phyloP scores from a whole-genome alignment of 2,329 filamentous ascomycete genomes.

The Penicillium thymicola region DNA sequence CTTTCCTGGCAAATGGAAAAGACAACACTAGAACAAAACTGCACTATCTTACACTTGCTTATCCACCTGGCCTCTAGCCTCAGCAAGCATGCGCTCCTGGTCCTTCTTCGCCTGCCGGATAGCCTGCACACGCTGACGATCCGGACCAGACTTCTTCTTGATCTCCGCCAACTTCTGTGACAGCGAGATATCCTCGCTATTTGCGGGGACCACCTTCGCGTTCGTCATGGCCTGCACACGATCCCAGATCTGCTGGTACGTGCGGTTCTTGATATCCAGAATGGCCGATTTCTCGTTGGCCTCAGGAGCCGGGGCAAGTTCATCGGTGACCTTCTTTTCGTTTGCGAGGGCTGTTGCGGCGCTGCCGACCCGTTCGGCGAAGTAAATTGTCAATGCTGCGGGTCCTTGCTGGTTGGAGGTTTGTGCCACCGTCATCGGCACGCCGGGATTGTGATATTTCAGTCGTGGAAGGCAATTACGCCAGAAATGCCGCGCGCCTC shows the following conservation, averaged over 20 bases:
- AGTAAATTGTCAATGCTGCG: slow-evolving; percentile 43
- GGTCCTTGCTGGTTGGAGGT: slow-evolving; percentile 51
- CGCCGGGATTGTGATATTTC: slow-evolving; percentile 88
- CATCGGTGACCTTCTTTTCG: slow-evolving; percentile 27
- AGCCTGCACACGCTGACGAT: slow-evolving; percentile 37
- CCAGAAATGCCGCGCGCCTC: slow-evolving; percentile 77
- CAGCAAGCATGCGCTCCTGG: slow-evolving; percentile 44
- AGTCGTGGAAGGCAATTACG: slow-evolving; percentile 74
- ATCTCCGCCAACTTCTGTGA: slow-evolving; percentile 36
- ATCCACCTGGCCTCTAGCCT: slow-evolving; percentile 44
- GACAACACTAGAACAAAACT: slow-evolving; percentile 5
- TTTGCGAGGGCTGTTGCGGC: slow-evolving; percentile 25
- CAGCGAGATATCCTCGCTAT: slow-evolving; percentile 36
- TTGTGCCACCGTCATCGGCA: slow-evolving; percentile 79
- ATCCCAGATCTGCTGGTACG: slow-evolving; percentile 43
- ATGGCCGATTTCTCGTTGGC: slow-evolving; percentile 33
- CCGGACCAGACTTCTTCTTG: slow-evolving; percentile 35
- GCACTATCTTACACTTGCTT: slow-evolving; percentile 31
- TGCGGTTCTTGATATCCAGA: slow-evolving; percentile 40
- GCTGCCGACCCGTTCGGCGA: slow-evolving; percentile 33
- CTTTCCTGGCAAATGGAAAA: too few relatives aligned
- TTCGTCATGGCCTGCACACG: slow-evolving; percentile 42
- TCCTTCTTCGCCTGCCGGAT: slow-evolving; percentile 46
- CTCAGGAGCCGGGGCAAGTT: slow-evolving; percentile 33
- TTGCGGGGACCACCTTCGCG: slow-evolving; percentile 35